Percentiles rank a stretch among this genome's conserved stretches.
Conservation (phyloP, 148 eudicot genomes). For the Hydrangea macrophylla region DNA sequence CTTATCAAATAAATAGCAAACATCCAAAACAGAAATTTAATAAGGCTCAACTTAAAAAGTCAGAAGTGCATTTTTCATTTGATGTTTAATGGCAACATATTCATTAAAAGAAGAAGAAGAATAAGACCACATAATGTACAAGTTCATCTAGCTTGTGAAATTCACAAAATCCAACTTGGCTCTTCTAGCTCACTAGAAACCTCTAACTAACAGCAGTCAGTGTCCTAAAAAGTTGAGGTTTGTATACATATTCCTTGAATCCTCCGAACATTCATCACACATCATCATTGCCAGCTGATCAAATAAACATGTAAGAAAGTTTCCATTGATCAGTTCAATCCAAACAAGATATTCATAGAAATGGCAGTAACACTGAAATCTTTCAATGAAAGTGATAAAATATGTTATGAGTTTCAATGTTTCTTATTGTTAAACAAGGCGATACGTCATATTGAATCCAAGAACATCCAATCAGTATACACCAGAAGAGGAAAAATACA, state of each 20-base stretch:
- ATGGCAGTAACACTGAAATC: not conserved
- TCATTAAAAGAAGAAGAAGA: not conserved
- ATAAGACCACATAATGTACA: slow-evolving; percentile 11
- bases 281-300: slow-evolving; percentile 72
- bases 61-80: slow-evolving; percentile 9
- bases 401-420: too few species aligned
- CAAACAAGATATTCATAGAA: not conserved
- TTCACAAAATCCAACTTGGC: slow-evolving; percentile 12
- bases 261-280: slow-evolving; percentile 59
- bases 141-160: slow-evolving; percentile 6
- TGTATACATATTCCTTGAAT: slow-evolving; percentile 24
- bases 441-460: too few species aligned
- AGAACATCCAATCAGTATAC: slow-evolving; percentile 10
- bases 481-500: not conserved
- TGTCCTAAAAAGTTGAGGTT: slow-evolving; percentile 13
- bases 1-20: not conserved
- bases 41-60: not conserved
- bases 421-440: too few species aligned
- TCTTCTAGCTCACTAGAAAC: slow-evolving; percentile 26
- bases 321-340: slow-evolving; percentile 4
- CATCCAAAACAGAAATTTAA: not conserved
- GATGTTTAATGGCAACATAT: slow-evolving; percentile 12
- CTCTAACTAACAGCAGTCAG: slow-evolving; percentile 22
- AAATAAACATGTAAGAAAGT: slow-evolving; percentile 31
- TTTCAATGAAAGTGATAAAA: too few species aligned